phyloP scores from a whole-genome alignment of 1,284 basidiomycete species.

The Rhodofomes roseus region DNA sequence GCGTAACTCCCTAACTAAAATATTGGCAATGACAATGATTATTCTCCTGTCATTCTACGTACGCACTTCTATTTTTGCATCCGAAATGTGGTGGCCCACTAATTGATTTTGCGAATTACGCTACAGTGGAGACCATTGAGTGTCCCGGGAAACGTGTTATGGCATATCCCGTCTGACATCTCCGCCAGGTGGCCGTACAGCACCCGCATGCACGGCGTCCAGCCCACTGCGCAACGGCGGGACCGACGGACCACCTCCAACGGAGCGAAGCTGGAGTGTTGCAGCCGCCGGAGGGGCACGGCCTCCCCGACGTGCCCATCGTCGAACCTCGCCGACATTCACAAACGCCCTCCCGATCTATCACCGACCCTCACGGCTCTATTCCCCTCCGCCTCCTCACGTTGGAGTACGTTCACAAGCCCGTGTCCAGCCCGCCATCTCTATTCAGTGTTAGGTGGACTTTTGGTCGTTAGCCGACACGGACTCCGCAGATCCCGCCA shows the following conservation, averaged over 20 bases:
- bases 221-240: not conserved
- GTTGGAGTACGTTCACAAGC: not conserved
- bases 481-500: slow-evolving; percentile 15
- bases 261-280: not conserved
- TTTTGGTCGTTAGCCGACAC: not conserved
- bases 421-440: not conserved
- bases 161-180: not conserved
- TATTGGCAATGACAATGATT: not conserved
- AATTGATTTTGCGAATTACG: not conserved
- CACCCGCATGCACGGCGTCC: not conserved
- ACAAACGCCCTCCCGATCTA: slow-evolving; percentile 1
- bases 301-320: not conserved
- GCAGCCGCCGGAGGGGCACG: not conserved
- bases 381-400: not conserved
- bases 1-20: not conserved
- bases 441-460: not conserved
- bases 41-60: not conserved
- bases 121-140: not conserved
- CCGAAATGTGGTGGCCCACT: not conserved
- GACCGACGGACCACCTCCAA: not conserved
- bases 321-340: not conserved
- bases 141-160: not conserved
- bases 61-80: not conserved
- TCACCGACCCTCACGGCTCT: slow-evolving; percentile 3
- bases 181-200: too few species aligned